Evolutionary conservation across 345 rosid species (phyloP).

Genomic region (Geranium brycei): DNA sequence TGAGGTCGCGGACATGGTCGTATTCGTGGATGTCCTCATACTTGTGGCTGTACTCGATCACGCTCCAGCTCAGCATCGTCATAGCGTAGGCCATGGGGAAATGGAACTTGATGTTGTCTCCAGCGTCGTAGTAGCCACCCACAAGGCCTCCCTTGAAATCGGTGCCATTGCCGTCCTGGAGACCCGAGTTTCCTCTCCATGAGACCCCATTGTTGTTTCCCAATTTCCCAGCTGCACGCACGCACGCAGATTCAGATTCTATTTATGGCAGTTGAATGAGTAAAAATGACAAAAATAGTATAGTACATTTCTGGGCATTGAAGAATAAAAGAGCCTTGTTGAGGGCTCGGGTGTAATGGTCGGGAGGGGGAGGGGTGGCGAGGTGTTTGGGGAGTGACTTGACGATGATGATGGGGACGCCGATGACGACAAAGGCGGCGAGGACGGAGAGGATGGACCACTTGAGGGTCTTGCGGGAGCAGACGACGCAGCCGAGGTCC

Average conservation of each 20-base stretch:
- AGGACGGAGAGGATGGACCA: conserved; percentile 33
- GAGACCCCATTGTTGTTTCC: conserved; percentile 49
- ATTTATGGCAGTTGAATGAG: background rate
- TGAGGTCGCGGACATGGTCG: conserved; percentile 49
- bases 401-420: conserved; percentile 48
- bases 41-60: conserved; percentile 64
- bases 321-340: conserved; percentile 73
- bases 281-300: background rate
- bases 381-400: conserved; percentile 50
- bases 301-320: conserved; percentile 65
- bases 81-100: conserved; percentile 82
- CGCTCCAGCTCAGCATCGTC: conserved; percentile 94
- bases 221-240: conserved; percentile 57
- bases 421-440: conserved; percentile 44
- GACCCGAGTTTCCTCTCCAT: conserved; percentile 73
- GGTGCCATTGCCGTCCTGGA: conserved; percentile 36
- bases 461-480: conserved; percentile 39
- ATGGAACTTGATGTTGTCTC: conserved; percentile 65
- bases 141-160: conserved; percentile 41
- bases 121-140: conserved; percentile 86
- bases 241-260: background rate
- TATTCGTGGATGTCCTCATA: conserved; percentile 45
- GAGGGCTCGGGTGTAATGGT: conserved; percentile 64
- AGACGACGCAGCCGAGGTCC: conserved; percentile 60
- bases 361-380: conserved; percentile 41